Conservation (phyloP, 441 rosid genomes). For the Corymbia citriodora region DNA sequence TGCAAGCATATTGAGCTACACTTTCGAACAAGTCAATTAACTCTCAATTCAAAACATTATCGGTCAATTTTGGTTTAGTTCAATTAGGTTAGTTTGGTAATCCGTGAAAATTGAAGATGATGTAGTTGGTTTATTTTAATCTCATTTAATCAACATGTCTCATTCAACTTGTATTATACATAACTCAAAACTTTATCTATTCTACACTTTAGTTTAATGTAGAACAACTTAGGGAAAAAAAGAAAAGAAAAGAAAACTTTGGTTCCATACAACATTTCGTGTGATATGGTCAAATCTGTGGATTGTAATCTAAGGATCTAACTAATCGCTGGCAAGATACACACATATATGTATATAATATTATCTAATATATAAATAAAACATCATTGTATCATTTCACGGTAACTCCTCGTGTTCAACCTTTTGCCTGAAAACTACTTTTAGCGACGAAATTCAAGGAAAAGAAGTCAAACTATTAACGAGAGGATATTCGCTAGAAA, state of each 20-base stretch:
- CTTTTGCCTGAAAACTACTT: background rate
- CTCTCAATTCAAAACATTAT: background rate
- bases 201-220: background rate
- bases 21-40: background rate
- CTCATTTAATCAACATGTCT: background rate
- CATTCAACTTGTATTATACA: background rate
- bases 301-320: background rate
- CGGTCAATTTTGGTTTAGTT: background rate
- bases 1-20: background rate
- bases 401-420: background rate
- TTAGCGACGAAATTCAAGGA: too few species aligned
- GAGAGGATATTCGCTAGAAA: background rate
- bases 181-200: background rate
- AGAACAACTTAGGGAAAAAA: background rate
- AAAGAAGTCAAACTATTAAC: background rate
- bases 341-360: background rate
- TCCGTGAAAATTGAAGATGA: background rate
- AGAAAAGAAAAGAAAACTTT: background rate
- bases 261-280: background rate
- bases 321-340: background rate
- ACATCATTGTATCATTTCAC: background rate
- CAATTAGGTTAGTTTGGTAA: background rate
- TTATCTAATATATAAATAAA: background rate
- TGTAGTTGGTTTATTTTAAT: background rate
- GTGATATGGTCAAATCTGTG: background rate